A percentile compares a stretch with the other conserved stretches of the same genome.
Conservation (phyloP, 768 basidiomycete genomes). For the Megacollybia marginata region DNA sequence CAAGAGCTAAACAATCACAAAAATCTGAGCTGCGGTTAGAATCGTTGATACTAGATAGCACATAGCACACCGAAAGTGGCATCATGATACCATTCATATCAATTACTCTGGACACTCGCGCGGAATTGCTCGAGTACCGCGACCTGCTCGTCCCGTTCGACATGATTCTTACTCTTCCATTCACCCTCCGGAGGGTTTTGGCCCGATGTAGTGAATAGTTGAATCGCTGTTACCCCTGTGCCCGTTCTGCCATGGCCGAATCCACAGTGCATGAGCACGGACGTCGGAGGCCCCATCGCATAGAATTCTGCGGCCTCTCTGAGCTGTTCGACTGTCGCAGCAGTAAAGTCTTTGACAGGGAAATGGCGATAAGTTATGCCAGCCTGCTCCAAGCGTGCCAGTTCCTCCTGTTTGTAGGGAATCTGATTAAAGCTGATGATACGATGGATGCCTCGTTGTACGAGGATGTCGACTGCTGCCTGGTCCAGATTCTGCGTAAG, state of each 20-base stretch:
- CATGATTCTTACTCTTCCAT: constrained; percentile 1
- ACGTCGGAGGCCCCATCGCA: background rate
- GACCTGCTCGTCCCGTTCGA: background rate
- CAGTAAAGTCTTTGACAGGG: constrained; percentile 13
- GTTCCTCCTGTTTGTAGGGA: constrained; percentile 6
- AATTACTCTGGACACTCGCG: background rate
- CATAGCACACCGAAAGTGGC: too few relatives aligned
- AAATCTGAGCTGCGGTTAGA: too few relatives aligned
- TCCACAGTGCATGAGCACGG: constrained; percentile 5
- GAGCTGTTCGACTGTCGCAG: constrained; percentile 12
- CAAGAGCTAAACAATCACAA: too few relatives aligned
- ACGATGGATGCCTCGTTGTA: constrained; percentile 9
- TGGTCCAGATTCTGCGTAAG: constrained; percentile 10
- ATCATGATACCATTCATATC: too few relatives aligned
- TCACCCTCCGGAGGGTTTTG: background rate
- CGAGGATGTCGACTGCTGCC: constrained; percentile 10
- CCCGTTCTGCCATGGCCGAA: constrained; percentile 9
- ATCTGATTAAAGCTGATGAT: constrained; percentile 14
- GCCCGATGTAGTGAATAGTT: constrained; percentile 1
- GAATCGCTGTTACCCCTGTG: constrained; percentile 7
- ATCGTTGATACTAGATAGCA: too few relatives aligned
- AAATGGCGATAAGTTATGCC: constrained; percentile 12
- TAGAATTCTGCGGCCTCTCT: constrained; percentile 10
- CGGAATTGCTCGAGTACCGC: background rate
- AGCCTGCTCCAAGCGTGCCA: constrained; percentile 2